A percentile compares a stretch with the other conserved stretches of the same genome.
Evolutionary conservation across 345 rosid species (phyloP).

Genomic region (Populus davidiana): DNA sequence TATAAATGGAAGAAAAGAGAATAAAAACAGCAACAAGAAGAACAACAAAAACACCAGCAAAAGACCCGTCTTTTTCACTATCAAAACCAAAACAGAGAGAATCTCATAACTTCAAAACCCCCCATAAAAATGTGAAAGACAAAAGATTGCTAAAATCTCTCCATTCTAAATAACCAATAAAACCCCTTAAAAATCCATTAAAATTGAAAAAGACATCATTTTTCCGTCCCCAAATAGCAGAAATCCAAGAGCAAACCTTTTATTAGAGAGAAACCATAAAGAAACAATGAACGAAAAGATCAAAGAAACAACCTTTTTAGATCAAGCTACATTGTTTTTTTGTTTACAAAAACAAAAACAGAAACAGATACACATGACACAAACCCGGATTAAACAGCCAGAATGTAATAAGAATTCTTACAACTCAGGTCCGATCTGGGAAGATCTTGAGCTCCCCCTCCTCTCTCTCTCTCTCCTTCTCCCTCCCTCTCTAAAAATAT

Average conservation of each 20-base stretch:
- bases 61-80: background rate
- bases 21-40: background rate
- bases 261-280: background rate
- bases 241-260: background rate
- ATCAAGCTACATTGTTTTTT: conserved; percentile 29
- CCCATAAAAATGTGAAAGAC: background rate
- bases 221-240: background rate
- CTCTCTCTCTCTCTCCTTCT: conserved; percentile 19
- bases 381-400: background rate
- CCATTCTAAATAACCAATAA: conserved; percentile 1
- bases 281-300: conserved; percentile 1
- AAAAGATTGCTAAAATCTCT: background rate
- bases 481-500: conserved; percentile 25
- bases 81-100: background rate
- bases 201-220: background rate
- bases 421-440: conserved; percentile 47
- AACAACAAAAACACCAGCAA: background rate
- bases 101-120: background rate
- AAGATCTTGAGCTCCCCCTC: conserved; percentile 42
- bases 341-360: background rate
- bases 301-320: conserved; percentile 13
- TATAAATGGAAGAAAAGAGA: background rate
- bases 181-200: background rate
- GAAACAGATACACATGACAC: conserved; percentile 2
- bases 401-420: conserved; percentile 26